These are phyloP conservation scores for Botryococcus braunii DNA, from an alignment of 163 green algal species.

Conservation along the genomic window DNA sequence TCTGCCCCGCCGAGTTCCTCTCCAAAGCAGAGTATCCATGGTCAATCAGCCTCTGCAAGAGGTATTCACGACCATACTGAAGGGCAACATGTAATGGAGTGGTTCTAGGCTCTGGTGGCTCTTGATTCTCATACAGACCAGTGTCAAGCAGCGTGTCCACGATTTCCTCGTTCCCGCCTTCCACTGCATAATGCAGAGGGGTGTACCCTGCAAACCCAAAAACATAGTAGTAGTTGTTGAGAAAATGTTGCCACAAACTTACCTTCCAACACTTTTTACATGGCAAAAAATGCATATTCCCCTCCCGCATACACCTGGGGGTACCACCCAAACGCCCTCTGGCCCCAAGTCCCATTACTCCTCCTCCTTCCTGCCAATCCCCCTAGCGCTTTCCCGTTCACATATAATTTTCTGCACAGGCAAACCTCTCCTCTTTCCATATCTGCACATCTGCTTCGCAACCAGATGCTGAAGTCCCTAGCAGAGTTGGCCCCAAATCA, in stretches of 20 bases:
- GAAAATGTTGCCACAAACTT: too few species aligned
- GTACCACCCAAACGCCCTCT: background rate
- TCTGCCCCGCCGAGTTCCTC: background rate
- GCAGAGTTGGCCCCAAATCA: too few species aligned
- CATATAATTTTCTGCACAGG: constrained; percentile 25
- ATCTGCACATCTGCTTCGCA: too few species aligned
- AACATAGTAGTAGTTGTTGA: background rate
- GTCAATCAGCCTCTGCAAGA: background rate
- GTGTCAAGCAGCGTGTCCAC: constrained; percentile 25
- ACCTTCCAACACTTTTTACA: too few species aligned
- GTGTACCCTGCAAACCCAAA: constrained; percentile 5
- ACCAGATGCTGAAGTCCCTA: too few species aligned
- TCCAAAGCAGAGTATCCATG: background rate
- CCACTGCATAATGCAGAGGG: constrained; percentile 44
- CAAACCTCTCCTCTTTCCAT: too few species aligned
- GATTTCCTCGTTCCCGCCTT: constrained; percentile 32
- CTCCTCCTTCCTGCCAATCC: constrained; percentile 5
- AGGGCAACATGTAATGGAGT: background rate
- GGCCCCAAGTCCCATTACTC: constrained; percentile 12
- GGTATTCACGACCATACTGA: background rate
- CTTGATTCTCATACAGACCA: constrained; percentile 5
- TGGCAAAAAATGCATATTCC: too few species aligned
- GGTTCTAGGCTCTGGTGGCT: background rate
- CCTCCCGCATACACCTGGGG: background rate
- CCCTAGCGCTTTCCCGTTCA: constrained; percentile 22